Conservation (phyloP, 371 early-diverging fungal species). For the Zopfochytrium polystomum region DNA sequence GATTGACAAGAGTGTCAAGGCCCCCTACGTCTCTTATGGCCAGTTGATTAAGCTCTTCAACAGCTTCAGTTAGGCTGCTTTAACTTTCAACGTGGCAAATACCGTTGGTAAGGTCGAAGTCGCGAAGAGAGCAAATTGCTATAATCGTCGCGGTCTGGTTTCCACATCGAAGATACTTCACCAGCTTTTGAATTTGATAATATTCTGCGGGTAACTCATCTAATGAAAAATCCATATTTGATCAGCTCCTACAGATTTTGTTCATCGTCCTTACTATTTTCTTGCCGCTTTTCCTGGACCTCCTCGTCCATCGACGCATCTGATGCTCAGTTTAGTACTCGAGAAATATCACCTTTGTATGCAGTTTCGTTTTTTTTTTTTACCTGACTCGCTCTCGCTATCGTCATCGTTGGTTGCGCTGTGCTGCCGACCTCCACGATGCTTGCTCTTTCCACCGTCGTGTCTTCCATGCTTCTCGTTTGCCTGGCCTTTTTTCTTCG, state of each 20-base stretch:
- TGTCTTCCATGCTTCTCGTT: constrained; percentile 4
- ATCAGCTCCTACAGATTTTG: no score
- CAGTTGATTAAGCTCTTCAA: constrained; percentile 49
- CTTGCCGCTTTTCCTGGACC: constrained; percentile 50
- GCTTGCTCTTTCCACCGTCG: neutral
- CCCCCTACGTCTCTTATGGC: constrained; percentile 61
- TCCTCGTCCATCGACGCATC: constrained; percentile 52
- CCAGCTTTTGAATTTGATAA: constrained; percentile 58
- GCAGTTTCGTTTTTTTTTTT: neutral
- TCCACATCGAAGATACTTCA: constrained; percentile 54
- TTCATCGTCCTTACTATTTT: constrained; percentile 47
- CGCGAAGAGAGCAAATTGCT: constrained; percentile 57
- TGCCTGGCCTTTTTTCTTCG: constrained; percentile 13
- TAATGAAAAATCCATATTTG: constrained; percentile 8
- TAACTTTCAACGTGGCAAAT: neutral
- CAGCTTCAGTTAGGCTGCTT: neutral
- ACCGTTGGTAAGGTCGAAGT: constrained; percentile 56
- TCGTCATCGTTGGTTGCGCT: constrained; percentile 40
- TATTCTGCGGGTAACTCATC: constrained; percentile 56
- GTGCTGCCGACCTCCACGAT: constrained; percentile 15
- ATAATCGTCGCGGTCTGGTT: constrained; percentile 63
- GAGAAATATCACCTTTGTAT: neutral
- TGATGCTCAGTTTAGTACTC: no score
- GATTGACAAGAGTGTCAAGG: constrained; percentile 55
- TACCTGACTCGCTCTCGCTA: constrained; percentile 41